phyloP scores from a whole-genome alignment of 148 eudicot genomes.

The Rhododendron griersonianum region DNA sequence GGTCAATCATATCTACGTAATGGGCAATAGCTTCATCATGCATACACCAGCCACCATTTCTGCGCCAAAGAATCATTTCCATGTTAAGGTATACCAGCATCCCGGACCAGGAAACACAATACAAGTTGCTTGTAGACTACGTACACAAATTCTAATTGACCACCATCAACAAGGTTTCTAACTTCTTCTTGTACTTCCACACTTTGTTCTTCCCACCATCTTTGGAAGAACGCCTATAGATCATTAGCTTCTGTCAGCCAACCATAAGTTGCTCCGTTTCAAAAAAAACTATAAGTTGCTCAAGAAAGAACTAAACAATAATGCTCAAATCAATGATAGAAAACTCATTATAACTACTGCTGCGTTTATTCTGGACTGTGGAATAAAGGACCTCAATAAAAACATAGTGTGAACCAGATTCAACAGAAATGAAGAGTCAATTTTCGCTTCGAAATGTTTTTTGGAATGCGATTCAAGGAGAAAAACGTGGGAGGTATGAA shows the following conservation, averaged over 20 bases:
- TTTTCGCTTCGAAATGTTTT: neutral
- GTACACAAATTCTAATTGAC: slow-evolving; percentile 80
- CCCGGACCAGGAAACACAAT: neutral
- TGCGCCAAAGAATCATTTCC: slow-evolving; percentile 20
- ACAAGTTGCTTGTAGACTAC: slow-evolving; percentile 5
- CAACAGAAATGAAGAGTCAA: neutral
- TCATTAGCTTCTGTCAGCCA: neutral
- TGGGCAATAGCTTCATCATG: slow-evolving; percentile 85
- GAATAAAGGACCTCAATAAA: neutral
- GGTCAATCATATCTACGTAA: slow-evolving; percentile 93
- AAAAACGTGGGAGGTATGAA: neutral
- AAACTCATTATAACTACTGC: neutral
- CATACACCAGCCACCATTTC: slow-evolving; percentile 98
- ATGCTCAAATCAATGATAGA: neutral
- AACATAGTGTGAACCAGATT: neutral
- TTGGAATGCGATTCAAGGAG: neutral
- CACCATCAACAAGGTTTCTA: slow-evolving; percentile 58
- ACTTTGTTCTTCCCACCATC: slow-evolving; percentile 79
- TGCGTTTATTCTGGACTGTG: neutral
- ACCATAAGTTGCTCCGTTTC: neutral
- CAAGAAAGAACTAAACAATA: neutral
- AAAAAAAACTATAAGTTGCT: neutral
- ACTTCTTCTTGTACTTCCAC: slow-evolving; percentile 43
- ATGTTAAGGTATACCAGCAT: neutral
- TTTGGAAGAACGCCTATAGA: slow-evolving; percentile 71